Conservation (phyloP, 192 early-diverging fungal genomes). For the Backusella tuberculispora region DNA sequence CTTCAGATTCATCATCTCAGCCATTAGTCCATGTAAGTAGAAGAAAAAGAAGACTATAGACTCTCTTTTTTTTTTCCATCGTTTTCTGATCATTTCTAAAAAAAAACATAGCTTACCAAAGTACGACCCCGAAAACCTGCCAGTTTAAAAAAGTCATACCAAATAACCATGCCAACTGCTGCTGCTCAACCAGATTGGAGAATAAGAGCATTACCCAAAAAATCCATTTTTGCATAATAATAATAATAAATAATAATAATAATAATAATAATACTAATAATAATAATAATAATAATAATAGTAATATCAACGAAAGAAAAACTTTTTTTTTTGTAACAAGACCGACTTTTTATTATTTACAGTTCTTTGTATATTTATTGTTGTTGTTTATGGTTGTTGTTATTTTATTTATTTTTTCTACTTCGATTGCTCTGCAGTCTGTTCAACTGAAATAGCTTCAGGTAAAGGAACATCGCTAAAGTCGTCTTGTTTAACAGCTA, state of each 20-base stretch:
- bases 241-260: neutral
- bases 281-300: neutral
- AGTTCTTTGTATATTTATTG: neutral
- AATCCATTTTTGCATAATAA: neutral
- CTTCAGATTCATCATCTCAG: neutral
- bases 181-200: slow-evolving; percentile 24
- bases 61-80: neutral
- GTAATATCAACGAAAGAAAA: neutral
- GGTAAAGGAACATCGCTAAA: slow-evolving; percentile 77
- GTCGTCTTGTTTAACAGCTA: slow-evolving; percentile 78
- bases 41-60: too few species aligned
- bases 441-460: slow-evolving; percentile 27
- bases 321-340: neutral
- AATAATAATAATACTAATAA: neutral
- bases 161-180: slow-evolving; percentile 3
- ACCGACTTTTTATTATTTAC: neutral
- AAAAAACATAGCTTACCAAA: slow-evolving; percentile 15
- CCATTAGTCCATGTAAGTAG: slow-evolving; percentile 14
- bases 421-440: slow-evolving; percentile 22
- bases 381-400: neutral
- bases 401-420: neutral
- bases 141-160: slow-evolving; percentile 4
- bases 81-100: neutral
- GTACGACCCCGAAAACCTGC: neutral
- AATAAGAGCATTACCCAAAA: slow-evolving; percentile 14